These are phyloP conservation scores for Nemania sp. DNA, from an alignment of 2,329 filamentous ascomycete species.

Conservation along the genomic window DNA sequence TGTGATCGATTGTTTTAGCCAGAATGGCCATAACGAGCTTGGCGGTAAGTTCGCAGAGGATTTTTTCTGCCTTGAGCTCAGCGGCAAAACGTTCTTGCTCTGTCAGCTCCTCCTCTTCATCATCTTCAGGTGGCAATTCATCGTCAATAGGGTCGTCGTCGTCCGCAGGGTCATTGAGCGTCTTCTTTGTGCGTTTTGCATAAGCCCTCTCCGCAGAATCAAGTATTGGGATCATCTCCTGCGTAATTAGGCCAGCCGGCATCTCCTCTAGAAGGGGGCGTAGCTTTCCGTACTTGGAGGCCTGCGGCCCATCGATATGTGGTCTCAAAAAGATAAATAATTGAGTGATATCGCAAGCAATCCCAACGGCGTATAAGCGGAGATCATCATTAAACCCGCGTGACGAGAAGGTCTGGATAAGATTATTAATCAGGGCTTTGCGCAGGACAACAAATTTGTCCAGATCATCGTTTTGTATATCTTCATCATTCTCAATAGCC, in stretches of 20 bases:
- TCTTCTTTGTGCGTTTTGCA: conserved; percentile 75
- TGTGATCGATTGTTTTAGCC: conserved; percentile 77
- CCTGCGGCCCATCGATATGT: conserved; percentile 58
- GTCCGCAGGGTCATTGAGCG: conserved; percentile 72
- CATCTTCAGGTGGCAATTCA: conserved; percentile 70
- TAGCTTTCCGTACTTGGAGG: conserved; percentile 66
- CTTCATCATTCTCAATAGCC: conserved; percentile 66
- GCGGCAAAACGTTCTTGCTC: conserved; percentile 71
- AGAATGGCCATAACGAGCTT: conserved; percentile 86
- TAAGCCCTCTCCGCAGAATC: conserved; percentile 80
- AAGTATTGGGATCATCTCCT: conserved; percentile 80
- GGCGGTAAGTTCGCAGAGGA: conserved; percentile 84
- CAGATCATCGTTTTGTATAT: conserved; percentile 68
- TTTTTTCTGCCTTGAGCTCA: conserved; percentile 83
- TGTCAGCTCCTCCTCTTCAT: conserved; percentile 65
- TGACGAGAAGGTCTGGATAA: conserved; percentile 76
- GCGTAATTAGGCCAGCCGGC: conserved; percentile 68
- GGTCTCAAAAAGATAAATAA: conserved; percentile 80
- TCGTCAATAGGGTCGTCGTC: conserved; percentile 80
- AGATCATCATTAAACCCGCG: conserved; percentile 80
- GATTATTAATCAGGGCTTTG: conserved; percentile 68
- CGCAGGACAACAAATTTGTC: conserved; percentile 69
- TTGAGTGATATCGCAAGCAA: conserved; percentile 83
- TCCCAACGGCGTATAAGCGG: conserved; percentile 79
- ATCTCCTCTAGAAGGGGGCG: conserved; percentile 77